Conservation (phyloP, 345 rosid genomes). For the Euphorbia lathyris region DNA sequence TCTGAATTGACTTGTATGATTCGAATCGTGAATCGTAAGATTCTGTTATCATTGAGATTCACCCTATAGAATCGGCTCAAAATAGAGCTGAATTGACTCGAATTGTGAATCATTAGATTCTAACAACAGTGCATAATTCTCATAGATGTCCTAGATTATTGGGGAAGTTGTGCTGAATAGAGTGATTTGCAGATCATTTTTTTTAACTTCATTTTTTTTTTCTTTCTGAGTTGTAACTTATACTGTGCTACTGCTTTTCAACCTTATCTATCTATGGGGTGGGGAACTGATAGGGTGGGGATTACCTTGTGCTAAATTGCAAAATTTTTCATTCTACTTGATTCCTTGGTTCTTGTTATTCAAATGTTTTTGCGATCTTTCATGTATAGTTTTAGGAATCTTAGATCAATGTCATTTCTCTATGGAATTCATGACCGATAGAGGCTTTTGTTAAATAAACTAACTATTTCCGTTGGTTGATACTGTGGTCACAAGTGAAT, state of each 20-base stretch:
- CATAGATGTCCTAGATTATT: too few relatives aligned
- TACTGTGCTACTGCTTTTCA: background rate
- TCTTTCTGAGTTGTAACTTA: too few relatives aligned
- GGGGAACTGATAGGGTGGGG: background rate
- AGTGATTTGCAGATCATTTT: background rate
- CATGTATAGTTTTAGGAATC: background rate
- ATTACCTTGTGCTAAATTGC: background rate
- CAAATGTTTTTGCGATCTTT: background rate
- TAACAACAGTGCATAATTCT: too few relatives aligned
- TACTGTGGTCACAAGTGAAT: background rate
- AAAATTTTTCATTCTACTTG: background rate
- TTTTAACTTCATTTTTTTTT: background rate
- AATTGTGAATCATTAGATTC: too few relatives aligned
- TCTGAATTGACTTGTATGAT: too few relatives aligned
- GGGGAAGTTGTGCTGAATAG: background rate
- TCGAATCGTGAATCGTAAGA: too few relatives aligned
- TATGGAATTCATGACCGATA: background rate
- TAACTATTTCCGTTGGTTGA: background rate
- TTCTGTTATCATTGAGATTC: too few relatives aligned
- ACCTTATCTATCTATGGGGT: background rate
- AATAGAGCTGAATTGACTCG: too few relatives aligned
- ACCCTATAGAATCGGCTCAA: too few relatives aligned
- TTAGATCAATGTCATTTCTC: background rate
- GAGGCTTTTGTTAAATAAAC: background rate
- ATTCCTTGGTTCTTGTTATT: background rate